Evolutionary conservation across 306 rosid genomes (phyloP).

Genomic region (Begonia fuchsioides): DNA sequence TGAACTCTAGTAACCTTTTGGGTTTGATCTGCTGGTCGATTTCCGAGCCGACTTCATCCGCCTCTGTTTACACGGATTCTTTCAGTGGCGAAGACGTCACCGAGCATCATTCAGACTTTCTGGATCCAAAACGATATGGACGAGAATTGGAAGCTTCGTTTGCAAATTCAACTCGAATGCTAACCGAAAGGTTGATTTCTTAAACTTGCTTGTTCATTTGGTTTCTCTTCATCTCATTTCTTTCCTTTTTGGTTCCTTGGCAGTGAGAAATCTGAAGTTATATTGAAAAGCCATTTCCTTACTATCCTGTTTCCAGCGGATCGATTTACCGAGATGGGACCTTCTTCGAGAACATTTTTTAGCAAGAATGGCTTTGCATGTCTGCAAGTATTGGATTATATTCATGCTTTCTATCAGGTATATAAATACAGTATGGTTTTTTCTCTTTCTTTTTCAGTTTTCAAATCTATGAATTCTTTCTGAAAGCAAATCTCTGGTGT

Average conservation of each 20-base stretch:
- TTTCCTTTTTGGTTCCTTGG: slow-evolving; percentile 9
- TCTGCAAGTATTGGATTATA: slow-evolving; percentile 65
- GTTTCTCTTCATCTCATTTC: not conserved
- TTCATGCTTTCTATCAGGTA: slow-evolving; percentile 88
- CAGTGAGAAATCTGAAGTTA: slow-evolving; percentile 81
- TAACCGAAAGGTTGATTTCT: slow-evolving; percentile 58
- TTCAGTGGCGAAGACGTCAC: slow-evolving; percentile 55
- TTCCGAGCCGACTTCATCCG: too few species aligned
- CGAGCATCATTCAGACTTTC: slow-evolving; percentile 44
- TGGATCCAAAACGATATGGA: slow-evolving; percentile 50
- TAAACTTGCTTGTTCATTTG: too few species aligned
- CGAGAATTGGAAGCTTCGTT: slow-evolving; percentile 71
- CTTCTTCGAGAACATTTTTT: too few species aligned
- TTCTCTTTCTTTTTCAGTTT: too few species aligned
- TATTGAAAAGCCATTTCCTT: slow-evolving; percentile 62
- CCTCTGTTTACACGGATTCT: slow-evolving; percentile 74
- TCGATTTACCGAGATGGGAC: slow-evolving; percentile 84
- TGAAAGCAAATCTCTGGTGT: too few species aligned
- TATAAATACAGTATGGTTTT: not conserved
- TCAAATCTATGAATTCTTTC: too few species aligned
- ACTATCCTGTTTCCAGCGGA: slow-evolving; percentile 81
- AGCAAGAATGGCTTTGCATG: slow-evolving; percentile 63
- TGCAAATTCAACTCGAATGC: slow-evolving; percentile 56
- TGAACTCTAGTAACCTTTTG: slow-evolving; percentile 75
- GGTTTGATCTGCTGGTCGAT: slow-evolving; percentile 88